These are phyloP conservation scores for Termitomyces bulborhizus DNA, from an alignment of 768 basidiomycete species.

Conservation along the genomic window DNA sequence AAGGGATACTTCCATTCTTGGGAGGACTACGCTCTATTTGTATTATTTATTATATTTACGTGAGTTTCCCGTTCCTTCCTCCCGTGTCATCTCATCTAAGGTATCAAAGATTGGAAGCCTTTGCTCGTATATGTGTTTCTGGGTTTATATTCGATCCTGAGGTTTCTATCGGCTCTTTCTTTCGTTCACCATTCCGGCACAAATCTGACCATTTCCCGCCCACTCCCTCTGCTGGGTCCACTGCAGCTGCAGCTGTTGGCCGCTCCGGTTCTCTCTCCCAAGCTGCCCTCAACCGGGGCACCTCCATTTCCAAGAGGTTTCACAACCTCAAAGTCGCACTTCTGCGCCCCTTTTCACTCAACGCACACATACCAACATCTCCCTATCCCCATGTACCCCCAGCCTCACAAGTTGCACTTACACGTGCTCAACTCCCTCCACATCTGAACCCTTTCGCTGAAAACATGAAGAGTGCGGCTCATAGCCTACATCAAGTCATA, in stretches of 20 bases:
- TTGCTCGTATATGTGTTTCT: slow-evolving; percentile 84
- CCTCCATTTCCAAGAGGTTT: slow-evolving; percentile 41
- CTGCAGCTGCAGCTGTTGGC: slow-evolving; percentile 18
- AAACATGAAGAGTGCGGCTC: slow-evolving; percentile 25
- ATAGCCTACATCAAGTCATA: slow-evolving; percentile 30
- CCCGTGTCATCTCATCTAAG: slow-evolving; percentile 2
- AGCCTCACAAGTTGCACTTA: slow-evolving; percentile 21
- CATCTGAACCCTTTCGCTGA: slow-evolving; percentile 24
- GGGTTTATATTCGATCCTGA: slow-evolving; percentile 88
- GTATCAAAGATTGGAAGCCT: slow-evolving; percentile 63
- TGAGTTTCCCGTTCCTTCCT: slow-evolving; percentile 28
- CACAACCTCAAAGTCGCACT: slow-evolving; percentile 39
- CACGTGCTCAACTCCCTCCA: slow-evolving; percentile 17
- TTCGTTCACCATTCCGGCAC: slow-evolving; percentile 30
- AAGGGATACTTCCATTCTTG: slow-evolving; percentile 81
- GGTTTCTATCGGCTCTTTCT: slow-evolving; percentile 44
- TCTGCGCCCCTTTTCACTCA: slow-evolving; percentile 49
- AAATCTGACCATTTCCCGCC: slow-evolving; percentile 24
- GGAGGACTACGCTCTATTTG: slow-evolving; percentile 88
- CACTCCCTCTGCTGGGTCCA: slow-evolving; percentile 21
- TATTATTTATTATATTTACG: slow-evolving; percentile 83
- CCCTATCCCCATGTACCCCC: slow-evolving; percentile 18
- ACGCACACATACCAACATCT: slow-evolving; percentile 20
- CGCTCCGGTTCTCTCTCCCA: slow-evolving; percentile 20
- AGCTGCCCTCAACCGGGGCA: slow-evolving; percentile 35